Conservation (phyloP, 2,329 filamentous ascomycete genomes). For the Aspergillus aculeatus region DNA sequence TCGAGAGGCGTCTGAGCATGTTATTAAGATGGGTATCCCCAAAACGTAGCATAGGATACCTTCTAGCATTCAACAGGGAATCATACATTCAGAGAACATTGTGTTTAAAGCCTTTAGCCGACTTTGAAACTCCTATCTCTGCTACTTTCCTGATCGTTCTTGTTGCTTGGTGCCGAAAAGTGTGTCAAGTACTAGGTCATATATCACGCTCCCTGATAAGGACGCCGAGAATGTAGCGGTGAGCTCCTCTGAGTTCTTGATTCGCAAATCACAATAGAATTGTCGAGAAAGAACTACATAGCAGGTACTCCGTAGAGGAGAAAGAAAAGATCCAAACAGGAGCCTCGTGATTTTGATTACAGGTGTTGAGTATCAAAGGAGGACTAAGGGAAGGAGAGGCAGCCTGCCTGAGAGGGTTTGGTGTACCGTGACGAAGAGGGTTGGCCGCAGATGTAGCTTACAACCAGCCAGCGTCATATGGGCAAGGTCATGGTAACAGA, state of each 20-base stretch:
- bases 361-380: not conserved
- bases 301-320: not conserved
- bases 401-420: not conserved
- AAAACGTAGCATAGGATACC: not conserved
- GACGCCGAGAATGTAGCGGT: not conserved
- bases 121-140: conserved; percentile 24
- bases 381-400: not conserved
- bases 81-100: conserved; percentile 90
- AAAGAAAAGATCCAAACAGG: not conserved
- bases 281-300: not conserved
- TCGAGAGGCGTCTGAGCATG: conserved; percentile 72
- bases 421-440: conserved; percentile 4
- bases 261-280: not conserved
- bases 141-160: not conserved
- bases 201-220: not conserved
- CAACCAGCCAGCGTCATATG: conserved; percentile 32
- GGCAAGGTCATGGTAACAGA: conserved; percentile 35
- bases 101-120: not conserved
- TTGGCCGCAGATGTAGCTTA: conserved; percentile 15
- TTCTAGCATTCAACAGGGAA: not conserved
- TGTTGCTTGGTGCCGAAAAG: not conserved
- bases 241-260: not conserved
- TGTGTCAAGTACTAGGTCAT: not conserved
- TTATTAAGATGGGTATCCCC: not conserved
- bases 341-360: not conserved